These are phyloP conservation scores for Lotus japonicus DNA, from an alignment of 306 rosid genomes.

Conservation along the genomic window DNA sequence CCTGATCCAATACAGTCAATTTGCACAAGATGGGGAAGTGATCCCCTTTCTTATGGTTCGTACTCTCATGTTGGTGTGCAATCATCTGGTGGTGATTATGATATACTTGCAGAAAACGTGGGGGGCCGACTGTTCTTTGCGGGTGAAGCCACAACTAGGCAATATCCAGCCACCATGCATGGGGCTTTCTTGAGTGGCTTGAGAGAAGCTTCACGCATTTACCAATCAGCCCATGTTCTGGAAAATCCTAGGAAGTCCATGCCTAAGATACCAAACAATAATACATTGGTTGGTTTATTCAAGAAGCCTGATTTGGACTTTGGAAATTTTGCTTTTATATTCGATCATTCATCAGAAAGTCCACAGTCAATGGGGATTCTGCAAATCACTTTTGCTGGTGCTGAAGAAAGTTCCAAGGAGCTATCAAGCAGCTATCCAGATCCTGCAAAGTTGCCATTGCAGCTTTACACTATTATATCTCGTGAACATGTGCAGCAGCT, in stretches of 20 bases:
- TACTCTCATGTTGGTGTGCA: conserved; percentile 85
- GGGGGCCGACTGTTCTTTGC: conserved; percentile 80
- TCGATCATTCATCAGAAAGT: conserved; percentile 50
- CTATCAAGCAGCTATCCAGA: conserved; percentile 25
- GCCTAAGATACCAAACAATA: conserved; percentile 42
- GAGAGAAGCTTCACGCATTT: conserved; percentile 83
- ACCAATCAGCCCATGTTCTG: conserved; percentile 31
- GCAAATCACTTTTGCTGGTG: conserved; percentile 44
- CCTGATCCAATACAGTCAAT: conserved; percentile 76
- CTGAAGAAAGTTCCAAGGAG: conserved; percentile 31
- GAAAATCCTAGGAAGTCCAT: conserved; percentile 38
- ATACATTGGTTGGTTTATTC: conserved; percentile 51
- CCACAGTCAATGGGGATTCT: conserved; percentile 56
- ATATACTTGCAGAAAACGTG: conserved; percentile 78
- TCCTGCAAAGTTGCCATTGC: conserved; percentile 36
- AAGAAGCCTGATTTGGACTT: conserved; percentile 55
- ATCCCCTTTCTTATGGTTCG: conserved; percentile 84
- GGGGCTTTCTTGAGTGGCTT: conserved; percentile 92
- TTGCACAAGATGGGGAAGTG: conserved; percentile 93
- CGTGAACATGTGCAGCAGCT: conserved; percentile 59
- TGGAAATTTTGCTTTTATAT: conserved; percentile 58
- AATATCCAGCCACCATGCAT: conserved; percentile 96
- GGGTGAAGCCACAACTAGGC: conserved; percentile 92
- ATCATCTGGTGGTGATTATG: conserved; percentile 84
- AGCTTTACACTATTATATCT: conserved; percentile 60